Evolutionary conservation across 169 alveolate species (phyloP), one percentile per base, ranked within the genome.

Genomic region (Babesia caballi): DNA sequence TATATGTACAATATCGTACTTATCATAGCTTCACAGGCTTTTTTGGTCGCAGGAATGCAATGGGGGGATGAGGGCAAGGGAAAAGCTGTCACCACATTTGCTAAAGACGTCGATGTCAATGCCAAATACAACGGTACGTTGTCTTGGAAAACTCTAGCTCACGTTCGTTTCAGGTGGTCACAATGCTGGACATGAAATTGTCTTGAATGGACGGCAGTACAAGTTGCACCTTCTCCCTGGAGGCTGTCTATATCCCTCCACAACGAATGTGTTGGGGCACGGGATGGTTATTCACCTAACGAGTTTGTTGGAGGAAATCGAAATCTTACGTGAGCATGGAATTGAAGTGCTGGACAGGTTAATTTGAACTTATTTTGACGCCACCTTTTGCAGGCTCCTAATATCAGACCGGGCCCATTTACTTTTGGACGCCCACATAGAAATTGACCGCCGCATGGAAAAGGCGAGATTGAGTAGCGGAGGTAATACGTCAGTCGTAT

Each of bases 61-160:
- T 96, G 98, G 98, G 99, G 99, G 32, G 99, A 96, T 84, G 99
- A 96, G 82, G 99, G 98, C 11, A 96, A 96, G 85, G 99, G 99
- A 14, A 96, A 96, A 80, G 91, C 95, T 5, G 97, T 95, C n/a
- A 97, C 95, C 67, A 87, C 90, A 15, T 83, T 95, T 35, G 92
- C 98, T 35, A 82, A 88, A 49, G 90, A 94, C 53, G 90, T 93
- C 14, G 96, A 95, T 66, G 59, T 88, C 30, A 83, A 94, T 32
- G 96, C 96, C 17, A 84, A 98, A 66, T 96, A 91, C 75, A 96
- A 96, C 72, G 99, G 96, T 78, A 50, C 23, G 75, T 19, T 38
- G n/a, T 19, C 14, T 5, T 28, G 25, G 15, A 25, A 6, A 0
- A 11, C 14, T 14, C 14, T 61, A 30, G 21, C 27, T 19, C 3